Evolutionary conservation across 2,329 filamentous ascomycete species (phyloP).

Genomic region (Botrytis fragariae): DNA sequence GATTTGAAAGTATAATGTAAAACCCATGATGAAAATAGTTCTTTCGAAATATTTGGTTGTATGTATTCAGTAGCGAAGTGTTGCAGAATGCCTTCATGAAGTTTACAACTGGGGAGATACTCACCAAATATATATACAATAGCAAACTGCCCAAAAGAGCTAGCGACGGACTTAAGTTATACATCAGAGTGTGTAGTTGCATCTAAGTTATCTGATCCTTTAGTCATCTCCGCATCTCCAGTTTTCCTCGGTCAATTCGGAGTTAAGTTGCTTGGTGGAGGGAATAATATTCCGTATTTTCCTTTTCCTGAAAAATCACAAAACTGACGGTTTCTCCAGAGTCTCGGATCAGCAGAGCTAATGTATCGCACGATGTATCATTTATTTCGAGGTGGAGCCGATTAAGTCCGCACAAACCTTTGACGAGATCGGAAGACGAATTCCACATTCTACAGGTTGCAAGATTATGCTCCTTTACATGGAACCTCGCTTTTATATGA

Average conservation of each 20-base stretch:
- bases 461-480: neutral
- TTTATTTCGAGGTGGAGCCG: neutral
- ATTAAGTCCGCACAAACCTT: neutral
- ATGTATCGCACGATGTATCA: neutral
- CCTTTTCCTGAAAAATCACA: neutral
- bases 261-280: neutral
- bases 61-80: neutral
- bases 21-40: neutral
- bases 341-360: neutral
- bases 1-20: neutral
- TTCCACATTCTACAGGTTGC: neutral
- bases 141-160: neutral
- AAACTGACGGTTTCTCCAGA: neutral
- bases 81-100: neutral
- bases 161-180: neutral
- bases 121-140: neutral
- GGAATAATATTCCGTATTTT: neutral
- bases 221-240: neutral
- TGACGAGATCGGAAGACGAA: neutral
- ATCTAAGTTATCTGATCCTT: neutral
- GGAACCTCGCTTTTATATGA: neutral
- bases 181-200: neutral
- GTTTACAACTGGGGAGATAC: neutral
- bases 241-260: neutral
- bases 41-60: neutral